Evolutionary conservation across 2,329 filamentous ascomycete genomes (phyloP).

Genomic region (Aspergillus carbonarius): DNA sequence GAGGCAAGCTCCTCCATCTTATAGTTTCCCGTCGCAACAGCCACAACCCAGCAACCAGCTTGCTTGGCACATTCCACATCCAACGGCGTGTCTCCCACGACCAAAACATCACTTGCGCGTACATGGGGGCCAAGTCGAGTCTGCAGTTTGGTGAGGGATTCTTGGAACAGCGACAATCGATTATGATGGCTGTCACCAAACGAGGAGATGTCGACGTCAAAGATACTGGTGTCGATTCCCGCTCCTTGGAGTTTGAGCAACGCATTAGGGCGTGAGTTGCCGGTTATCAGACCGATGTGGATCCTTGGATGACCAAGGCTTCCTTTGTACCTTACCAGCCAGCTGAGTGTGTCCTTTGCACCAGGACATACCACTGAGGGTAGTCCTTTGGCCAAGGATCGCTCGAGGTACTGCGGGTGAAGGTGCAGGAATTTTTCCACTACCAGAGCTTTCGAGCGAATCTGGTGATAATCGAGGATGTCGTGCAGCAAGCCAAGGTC

Average conservation of each 20-base stretch:
- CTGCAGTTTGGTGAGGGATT: slow-evolving; percentile 9
- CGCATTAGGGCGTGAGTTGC: slow-evolving; percentile 15
- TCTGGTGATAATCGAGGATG: slow-evolving; percentile 12
- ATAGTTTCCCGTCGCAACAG: slow-evolving; percentile 17
- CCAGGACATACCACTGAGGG: slow-evolving; percentile 3
- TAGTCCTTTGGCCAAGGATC: slow-evolving; percentile 10
- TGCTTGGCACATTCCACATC: slow-evolving; percentile 17
- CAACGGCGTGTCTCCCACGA: slow-evolving; percentile 15
- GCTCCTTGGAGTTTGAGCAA: slow-evolving; percentile 11
- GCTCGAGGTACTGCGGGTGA: slow-evolving; percentile 13
- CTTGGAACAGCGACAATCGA: slow-evolving; percentile 7
- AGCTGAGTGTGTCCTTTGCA: slow-evolving; percentile 8
- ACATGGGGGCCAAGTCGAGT: slow-evolving; percentile 2
- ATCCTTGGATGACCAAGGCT: background rate
- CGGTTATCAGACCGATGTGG: slow-evolving; percentile 12
- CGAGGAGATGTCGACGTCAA: slow-evolving; percentile 14
- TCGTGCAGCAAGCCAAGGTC: slow-evolving; percentile 13
- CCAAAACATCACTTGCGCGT: slow-evolving; percentile 8
- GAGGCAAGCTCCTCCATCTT: slow-evolving; percentile 11
- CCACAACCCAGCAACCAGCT: slow-evolving; percentile 15
- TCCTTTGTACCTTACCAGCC: slow-evolving; percentile 3
- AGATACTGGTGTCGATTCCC: slow-evolving; percentile 11
- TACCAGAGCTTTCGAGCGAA: slow-evolving; percentile 2
- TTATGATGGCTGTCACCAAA: slow-evolving; percentile 16
- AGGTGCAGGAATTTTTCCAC: slow-evolving; percentile 6